Percentiles rank a stretch among this genome's conserved stretches.
Conservation (phyloP, 2,329 filamentous ascomycete genomes). For the Colletotrichum phormii region DNA sequence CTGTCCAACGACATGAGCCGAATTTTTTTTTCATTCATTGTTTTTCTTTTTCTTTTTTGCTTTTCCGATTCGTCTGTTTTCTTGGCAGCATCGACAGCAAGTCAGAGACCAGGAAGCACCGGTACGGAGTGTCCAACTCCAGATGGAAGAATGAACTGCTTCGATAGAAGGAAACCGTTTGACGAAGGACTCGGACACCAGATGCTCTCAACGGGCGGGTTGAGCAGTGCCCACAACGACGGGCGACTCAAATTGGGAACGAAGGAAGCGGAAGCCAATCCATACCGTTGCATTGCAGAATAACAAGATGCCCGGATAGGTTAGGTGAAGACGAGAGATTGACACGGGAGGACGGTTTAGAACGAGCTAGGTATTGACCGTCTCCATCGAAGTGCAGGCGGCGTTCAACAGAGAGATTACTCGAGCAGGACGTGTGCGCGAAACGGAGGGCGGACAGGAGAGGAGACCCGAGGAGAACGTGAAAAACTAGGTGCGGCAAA, state of each 20-base stretch:
- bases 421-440: neutral
- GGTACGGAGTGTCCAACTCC: slow-evolving; percentile 7
- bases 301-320: slow-evolving; percentile 3
- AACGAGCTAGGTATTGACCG: slow-evolving; percentile 4
- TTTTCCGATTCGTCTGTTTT: slow-evolving; percentile 11
- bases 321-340: neutral
- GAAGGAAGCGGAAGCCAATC: slow-evolving; percentile 21
- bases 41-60: neutral
- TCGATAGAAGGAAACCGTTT: neutral
- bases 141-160: slow-evolving; percentile 3
- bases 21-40: neutral
- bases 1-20: neutral
- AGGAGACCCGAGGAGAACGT: neutral
- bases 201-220: slow-evolving; percentile 11
- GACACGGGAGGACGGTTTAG: neutral
- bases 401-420: slow-evolving; percentile 25
- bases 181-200: neutral
- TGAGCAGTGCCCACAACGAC: neutral
- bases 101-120: slow-evolving; percentile 14
- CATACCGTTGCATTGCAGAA: neutral
- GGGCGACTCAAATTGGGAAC: slow-evolving; percentile 1
- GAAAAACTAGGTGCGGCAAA: neutral
- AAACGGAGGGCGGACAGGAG: neutral
- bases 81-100: slow-evolving; percentile 21
- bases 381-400: slow-evolving; percentile 18